Evolutionary conservation across 352 stramenopile genomes (phyloP).

Genomic region (Phytophthora niederhauseri): DNA sequence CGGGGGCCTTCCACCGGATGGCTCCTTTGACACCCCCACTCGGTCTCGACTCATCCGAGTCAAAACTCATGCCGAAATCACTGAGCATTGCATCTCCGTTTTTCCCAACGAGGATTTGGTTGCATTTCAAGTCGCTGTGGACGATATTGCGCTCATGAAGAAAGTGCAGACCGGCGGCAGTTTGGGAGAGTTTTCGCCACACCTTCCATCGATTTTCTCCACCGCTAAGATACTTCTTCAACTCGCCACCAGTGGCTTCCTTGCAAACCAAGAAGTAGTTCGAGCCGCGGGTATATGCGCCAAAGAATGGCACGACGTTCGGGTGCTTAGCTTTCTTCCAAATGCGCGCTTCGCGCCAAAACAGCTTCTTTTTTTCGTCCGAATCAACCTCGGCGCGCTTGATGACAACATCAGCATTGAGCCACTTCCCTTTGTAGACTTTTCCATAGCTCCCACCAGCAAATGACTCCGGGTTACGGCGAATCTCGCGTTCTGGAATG

Average conservation of each 20-base stretch:
- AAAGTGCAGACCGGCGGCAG: slow-evolving; percentile 19
- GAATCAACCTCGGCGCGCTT: slow-evolving; percentile 14
- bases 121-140: slow-evolving; percentile 32
- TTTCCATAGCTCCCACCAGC: slow-evolving; percentile 5
- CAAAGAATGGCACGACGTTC: slow-evolving; percentile 84
- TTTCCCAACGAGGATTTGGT: slow-evolving; percentile 33
- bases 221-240: slow-evolving; percentile 2
- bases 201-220: not conserved
- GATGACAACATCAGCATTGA: slow-evolving; percentile 15
- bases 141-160: slow-evolving; percentile 20
- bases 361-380: slow-evolving; percentile 10
- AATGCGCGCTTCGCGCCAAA: slow-evolving; percentile 71
- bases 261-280: slow-evolving; percentile 19
- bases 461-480: slow-evolving; percentile 7
- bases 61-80: slow-evolving; percentile 28
- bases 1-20: slow-evolving; percentile 11
- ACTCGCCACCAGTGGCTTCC: slow-evolving; percentile 4
- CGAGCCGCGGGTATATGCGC: slow-evolving; percentile 18
- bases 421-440: slow-evolving; percentile 22
- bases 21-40: slow-evolving; percentile 1
- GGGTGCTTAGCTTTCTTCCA: slow-evolving; percentile 90
- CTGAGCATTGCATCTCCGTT: slow-evolving; percentile 30
- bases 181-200: slow-evolving; percentile 12
- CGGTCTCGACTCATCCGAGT: slow-evolving; percentile 8
- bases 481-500: slow-evolving; percentile 12